Evolutionary conservation across 2,329 filamentous ascomycete species (phyloP).

Genomic region (Monosporascus sp.): DNA sequence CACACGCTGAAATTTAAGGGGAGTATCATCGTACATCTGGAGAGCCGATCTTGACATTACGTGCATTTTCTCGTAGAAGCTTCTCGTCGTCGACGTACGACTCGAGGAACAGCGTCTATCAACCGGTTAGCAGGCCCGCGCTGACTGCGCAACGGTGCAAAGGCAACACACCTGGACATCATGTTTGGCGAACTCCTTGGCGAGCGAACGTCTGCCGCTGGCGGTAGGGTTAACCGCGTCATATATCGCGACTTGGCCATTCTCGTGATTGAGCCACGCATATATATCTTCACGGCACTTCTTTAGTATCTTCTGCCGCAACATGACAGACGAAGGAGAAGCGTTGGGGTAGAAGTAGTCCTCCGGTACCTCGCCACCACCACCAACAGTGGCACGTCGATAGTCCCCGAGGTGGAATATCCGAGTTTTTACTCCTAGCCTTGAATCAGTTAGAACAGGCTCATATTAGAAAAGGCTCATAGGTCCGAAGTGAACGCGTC

Average conservation of each 20-base stretch:
- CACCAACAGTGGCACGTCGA: conserved; percentile 81
- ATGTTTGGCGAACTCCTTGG: conserved; percentile 96
- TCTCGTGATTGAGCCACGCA: conserved; percentile 91
- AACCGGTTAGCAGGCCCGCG: background rate
- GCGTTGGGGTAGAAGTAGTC: conserved; percentile 98
- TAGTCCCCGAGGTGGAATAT: conserved; percentile 98
- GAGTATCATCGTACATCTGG: conserved; percentile 61
- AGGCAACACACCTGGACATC: conserved; percentile 67
- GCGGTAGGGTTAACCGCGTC: conserved; percentile 94
- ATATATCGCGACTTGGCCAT: conserved; percentile 97
- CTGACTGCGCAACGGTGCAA: background rate
- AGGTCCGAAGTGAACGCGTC: background rate
- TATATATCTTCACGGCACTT: conserved; percentile 97
- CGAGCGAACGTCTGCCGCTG: conserved; percentile 73
- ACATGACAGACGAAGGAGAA: conserved; percentile 82
- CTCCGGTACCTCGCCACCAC: conserved; percentile 78
- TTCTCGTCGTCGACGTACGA: conserved; percentile 89
- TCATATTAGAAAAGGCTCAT: conserved; percentile 9
- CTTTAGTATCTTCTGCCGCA: conserved; percentile 95
- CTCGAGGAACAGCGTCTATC: conserved; percentile 91
- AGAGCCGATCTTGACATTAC: conserved; percentile 95
- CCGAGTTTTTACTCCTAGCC: conserved; percentile 94
- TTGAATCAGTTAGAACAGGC: conserved; percentile 26
- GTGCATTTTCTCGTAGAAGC: conserved; percentile 93
- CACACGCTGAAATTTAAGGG: background rate